Evolutionary conservation across 2,329 filamentous ascomycete species (phyloP).

Genomic region (Neurospora crassa): DNA sequence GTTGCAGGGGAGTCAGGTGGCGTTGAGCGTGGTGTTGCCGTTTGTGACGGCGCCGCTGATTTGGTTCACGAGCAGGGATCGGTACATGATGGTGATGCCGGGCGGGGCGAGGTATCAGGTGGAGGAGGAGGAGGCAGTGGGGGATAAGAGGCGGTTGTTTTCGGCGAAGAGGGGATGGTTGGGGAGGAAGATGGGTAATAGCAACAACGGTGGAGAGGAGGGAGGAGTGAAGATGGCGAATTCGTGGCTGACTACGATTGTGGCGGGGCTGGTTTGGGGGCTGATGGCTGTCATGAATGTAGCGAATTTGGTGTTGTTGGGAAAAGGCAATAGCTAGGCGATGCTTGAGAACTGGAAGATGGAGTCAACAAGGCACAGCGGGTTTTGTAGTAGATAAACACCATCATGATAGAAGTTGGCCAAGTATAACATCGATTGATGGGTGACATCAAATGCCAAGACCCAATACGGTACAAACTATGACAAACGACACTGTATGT

Average conservation of each 20-base stretch:
- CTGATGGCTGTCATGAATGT: slow-evolving; percentile 66
- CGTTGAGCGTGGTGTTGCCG: slow-evolving; percentile 66
- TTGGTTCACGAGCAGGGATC: slow-evolving; percentile 71
- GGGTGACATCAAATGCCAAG: background rate
- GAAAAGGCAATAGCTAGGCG: slow-evolving; percentile 18
- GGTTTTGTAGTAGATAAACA: too few relatives aligned
- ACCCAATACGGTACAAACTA: background rate
- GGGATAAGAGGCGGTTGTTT: slow-evolving; percentile 53
- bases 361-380: too few relatives aligned
- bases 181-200: background rate
- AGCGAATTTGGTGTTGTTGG: slow-evolving; percentile 62
- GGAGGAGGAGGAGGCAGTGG: slow-evolving; percentile 14
- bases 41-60: slow-evolving; percentile 77
- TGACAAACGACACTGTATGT: background rate
- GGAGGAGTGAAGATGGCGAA: slow-evolving; percentile 57
- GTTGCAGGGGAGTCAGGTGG: slow-evolving; percentile 69
- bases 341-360: too few relatives aligned
- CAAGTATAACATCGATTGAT: too few relatives aligned
- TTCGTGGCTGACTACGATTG: slow-evolving; percentile 48
- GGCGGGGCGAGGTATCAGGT: slow-evolving; percentile 29
- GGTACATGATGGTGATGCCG: slow-evolving; percentile 65
- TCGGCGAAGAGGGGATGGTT: slow-evolving; percentile 18
- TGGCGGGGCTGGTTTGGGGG: slow-evolving; percentile 49
- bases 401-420: too few relatives aligned
- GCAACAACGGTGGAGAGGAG: background rate